These are phyloP conservation scores for Solanum appendiculatum DNA, from an alignment of 257 asterid species.

Conservation along the genomic window DNA sequence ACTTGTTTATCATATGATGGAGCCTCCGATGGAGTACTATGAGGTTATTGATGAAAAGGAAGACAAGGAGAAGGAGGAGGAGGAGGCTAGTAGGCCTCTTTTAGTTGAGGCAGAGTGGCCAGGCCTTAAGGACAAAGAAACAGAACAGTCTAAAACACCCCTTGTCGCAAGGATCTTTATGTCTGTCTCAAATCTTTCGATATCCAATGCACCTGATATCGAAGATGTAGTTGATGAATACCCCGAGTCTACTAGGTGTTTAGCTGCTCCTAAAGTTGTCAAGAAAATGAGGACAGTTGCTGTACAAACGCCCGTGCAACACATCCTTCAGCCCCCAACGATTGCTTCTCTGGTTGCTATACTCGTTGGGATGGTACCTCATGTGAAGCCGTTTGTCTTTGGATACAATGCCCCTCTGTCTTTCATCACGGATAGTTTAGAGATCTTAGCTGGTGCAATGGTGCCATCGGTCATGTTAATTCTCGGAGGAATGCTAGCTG, in stretches of 20 bases:
- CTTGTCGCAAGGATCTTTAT: conserved; percentile 55
- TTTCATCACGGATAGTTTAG: conserved; percentile 68
- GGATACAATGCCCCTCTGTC: conserved; percentile 60
- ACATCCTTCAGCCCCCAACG: conserved; percentile 79
- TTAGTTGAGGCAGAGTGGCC: conserved; percentile 98
- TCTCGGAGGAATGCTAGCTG: conserved; percentile 92
- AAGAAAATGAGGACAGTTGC: conserved; percentile 66
- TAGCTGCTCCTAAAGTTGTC: conserved; percentile 69
- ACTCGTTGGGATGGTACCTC: conserved; percentile 64
- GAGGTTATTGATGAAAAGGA: conserved; percentile 50
- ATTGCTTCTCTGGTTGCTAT: conserved; percentile 67
- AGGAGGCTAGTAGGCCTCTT: conserved; percentile 53
- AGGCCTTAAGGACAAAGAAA: conserved; percentile 79
- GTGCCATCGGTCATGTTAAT: conserved; percentile 80
- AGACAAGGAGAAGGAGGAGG: conserved; percentile 4
- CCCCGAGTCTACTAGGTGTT: conserved; percentile 51
- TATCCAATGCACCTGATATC: conserved; percentile 25
- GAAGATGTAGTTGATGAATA: conserved; percentile 22
- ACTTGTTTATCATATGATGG: conserved; percentile 98
- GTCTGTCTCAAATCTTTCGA: conserved; percentile 20
- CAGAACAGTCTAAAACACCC: conserved; percentile 69
- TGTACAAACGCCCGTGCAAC: conserved; percentile 55
- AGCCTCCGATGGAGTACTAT: conserved; percentile 65
- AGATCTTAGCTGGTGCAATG: conserved; percentile 73
- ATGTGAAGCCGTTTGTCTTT: conserved; percentile 44